phyloP scores from a whole-genome alignment of 2,329 filamentous ascomycete genomes.

The Escovopsis sp. region DNA sequence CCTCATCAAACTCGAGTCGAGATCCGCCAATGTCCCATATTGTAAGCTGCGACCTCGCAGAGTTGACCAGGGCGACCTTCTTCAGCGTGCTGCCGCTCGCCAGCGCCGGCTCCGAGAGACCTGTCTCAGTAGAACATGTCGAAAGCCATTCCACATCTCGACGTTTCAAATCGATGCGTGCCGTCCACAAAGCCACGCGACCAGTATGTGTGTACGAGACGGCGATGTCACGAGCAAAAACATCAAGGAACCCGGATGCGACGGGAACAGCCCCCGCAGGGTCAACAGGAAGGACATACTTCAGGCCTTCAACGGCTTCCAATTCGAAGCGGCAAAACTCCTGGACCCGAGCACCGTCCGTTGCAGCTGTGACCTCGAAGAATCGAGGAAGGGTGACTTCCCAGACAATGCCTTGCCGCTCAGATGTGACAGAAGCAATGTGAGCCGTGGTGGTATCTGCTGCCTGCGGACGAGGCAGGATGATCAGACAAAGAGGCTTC shows the following conservation, averaged over 20 bases:
- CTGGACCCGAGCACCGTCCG: conserved; percentile 24
- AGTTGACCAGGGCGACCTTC: conserved; percentile 72
- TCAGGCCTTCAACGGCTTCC: conserved; percentile 40
- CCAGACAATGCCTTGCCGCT: conserved; percentile 70
- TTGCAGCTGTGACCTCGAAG: conserved; percentile 13
- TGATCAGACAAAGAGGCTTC: conserved; percentile 66
- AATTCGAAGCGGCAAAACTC: conserved; percentile 63
- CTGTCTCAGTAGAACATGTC: conserved; percentile 70
- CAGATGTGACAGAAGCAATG: conserved; percentile 69
- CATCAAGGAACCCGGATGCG: conserved; percentile 66
- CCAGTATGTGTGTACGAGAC: conserved; percentile 70
- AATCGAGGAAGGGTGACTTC: conserved; percentile 49
- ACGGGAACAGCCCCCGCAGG: conserved; percentile 62
- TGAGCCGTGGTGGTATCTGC: conserved; percentile 46
- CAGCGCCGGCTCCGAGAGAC: conserved; percentile 55
- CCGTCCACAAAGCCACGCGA: conserved; percentile 72
- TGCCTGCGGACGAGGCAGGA: conserved; percentile 49
- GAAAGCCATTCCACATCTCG: conserved; percentile 62
- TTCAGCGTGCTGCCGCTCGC: conserved; percentile 77
- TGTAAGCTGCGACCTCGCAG: conserved; percentile 56
- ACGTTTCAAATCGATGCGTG: conserved; percentile 49
- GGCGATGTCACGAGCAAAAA: conserved; percentile 74
- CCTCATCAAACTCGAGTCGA: conserved; percentile 67
- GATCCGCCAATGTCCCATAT: conserved; percentile 83
- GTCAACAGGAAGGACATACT: conserved; percentile 67